Conservation (phyloP, 495 filamentous ascomycete genomes). For the Neurospora pannonica region DNA sequence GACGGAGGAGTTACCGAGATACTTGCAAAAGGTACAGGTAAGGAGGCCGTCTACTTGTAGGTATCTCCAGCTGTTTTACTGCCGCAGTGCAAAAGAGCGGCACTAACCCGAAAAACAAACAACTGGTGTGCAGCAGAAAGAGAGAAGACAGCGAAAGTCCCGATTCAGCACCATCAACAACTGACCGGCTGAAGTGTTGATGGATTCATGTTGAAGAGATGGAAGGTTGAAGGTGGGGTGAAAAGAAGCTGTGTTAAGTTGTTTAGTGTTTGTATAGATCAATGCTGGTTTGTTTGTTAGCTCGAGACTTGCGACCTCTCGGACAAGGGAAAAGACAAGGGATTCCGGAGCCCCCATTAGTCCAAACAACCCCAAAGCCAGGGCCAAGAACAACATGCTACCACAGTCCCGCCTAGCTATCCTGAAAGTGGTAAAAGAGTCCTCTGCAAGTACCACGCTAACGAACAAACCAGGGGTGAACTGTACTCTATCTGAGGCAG, state of each 20-base stretch:
- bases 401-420: too few relatives aligned
- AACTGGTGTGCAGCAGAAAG: neutral
- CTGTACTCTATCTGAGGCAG: neutral
- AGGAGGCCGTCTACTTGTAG: too few relatives aligned
- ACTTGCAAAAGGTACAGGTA: neutral
- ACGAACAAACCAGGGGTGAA: too few relatives aligned
- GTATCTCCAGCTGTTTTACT: neutral
- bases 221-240: neutral
- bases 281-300: too few relatives aligned
- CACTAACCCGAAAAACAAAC: neutral
- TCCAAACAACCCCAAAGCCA: too few relatives aligned
- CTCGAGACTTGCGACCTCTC: too few relatives aligned
- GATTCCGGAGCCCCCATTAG: too few relatives aligned
- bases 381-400: too few relatives aligned
- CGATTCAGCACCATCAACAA: neutral
- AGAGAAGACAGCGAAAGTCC: neutral
- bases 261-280: neutral
- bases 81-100: neutral
- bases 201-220: neutral
- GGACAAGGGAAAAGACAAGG: too few relatives aligned
- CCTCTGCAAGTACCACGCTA: too few relatives aligned
- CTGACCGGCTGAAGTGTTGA: neutral
- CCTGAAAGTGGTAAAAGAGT: too few relatives aligned
- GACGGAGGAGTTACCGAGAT: neutral
- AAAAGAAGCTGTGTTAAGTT: neutral